Evolutionary conservation across 192 early-diverging fungal genomes (phyloP), one percentile per base, ranked within the genome.

Genomic region (Cetraspora pellucida): DNA sequence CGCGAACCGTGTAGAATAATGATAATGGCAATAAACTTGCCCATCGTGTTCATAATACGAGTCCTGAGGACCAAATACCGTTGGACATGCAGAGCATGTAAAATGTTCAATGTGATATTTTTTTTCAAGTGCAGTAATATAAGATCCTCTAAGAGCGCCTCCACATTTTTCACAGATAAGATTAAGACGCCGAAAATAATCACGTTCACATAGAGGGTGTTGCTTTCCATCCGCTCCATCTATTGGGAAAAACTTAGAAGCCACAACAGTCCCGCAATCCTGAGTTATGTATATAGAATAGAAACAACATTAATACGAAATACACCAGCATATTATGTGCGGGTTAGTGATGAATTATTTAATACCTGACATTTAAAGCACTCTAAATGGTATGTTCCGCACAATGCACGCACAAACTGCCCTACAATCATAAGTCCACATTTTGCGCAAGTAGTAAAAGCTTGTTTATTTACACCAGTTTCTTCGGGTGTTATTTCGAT

Each of bases 71-170:
- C 95, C 93, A 86, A 99, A 99, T 43, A 96, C 88, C 23, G 90
- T 95, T 28, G 91, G 86, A 72, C 98, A 99, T 30, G 93, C 91
- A 13, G 92, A 90, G 83, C 98, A 99, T 50, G 93, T 95, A 81
- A 99, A 99, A 84, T 99, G 98, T 82, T 98, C 95, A 47, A 97
- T 88, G 79, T 99, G 97, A 82, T 95, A 99, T 82, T 98, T 98
- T 80, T 92, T 90, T 28, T 92, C 90, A 78, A 96, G 86, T 2
- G 95, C 97, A 72, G 91, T 93, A 59, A 99, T 97, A 78, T 97
- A 96, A 37, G 95, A 91, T 64, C 92, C 94, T 63, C 94, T 88
- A 47, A 99, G 82, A 37, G 96, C 95, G 74, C 88, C 90, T 43
- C 92, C 91, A 86, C 98, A 99, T 45, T 90, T 93, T 31, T 87